Evolutionary conservation across 1,284 basidiomycete genomes (phyloP).

Genomic region (Naganishia sp.): DNA sequence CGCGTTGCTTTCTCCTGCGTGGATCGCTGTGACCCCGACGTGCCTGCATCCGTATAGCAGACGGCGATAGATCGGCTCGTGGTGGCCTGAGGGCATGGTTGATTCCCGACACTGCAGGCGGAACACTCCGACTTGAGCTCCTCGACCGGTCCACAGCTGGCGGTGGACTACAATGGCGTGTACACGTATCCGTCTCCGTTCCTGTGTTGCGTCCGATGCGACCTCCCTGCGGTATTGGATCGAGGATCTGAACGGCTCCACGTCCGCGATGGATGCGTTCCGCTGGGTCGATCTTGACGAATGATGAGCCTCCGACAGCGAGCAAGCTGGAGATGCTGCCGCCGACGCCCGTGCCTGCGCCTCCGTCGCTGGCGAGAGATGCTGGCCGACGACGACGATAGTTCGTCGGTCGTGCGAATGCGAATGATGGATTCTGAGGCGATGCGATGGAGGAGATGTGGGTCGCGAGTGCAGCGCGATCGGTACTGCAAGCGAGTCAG

Average conservation of each 20-base stretch:
- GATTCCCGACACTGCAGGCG: background rate
- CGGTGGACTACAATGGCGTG: conserved; percentile 30
- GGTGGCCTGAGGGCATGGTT: background rate
- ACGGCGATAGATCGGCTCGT: conserved; percentile 20
- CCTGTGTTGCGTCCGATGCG: background rate
- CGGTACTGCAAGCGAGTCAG: background rate
- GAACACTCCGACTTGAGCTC: background rate
- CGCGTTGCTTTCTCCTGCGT: conserved; percentile 12
- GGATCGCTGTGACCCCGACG: conserved; percentile 26
- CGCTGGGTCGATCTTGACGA: conserved; percentile 26
- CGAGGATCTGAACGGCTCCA: conserved; percentile 30
- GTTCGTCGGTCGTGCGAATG: conserved; percentile 32
- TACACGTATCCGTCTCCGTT: conserved; percentile 12
- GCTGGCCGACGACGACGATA: conserved; percentile 30
- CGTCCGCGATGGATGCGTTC: conserved; percentile 21
- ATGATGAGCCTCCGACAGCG: background rate
- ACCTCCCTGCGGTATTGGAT: conserved; percentile 5
- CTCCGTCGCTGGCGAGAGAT: conserved; percentile 14
- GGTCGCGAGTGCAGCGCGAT: background rate
- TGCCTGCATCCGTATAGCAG: conserved; percentile 27
- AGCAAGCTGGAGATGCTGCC: conserved; percentile 25
- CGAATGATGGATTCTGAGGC: background rate
- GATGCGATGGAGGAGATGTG: conserved; percentile 18
- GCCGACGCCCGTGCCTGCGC: conserved; percentile 9
- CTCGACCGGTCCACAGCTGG: conserved; percentile 11